These are phyloP conservation scores for Sclerotinia trifoliorum DNA, from an alignment of 2,329 filamentous ascomycete species.

Conservation along the genomic window DNA sequence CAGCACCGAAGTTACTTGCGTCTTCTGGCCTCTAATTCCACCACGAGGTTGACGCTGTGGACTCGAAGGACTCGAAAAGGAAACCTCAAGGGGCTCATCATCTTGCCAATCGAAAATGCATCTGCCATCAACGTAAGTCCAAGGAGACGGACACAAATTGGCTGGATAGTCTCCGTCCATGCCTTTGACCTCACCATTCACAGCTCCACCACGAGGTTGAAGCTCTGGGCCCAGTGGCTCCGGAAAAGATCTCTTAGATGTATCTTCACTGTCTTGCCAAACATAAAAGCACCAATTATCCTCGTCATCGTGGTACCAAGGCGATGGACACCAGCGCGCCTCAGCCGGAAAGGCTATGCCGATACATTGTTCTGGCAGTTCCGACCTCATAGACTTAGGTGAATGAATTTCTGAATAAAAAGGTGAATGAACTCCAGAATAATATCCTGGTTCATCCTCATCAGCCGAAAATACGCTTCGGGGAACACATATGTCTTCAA, in stretches of 20 bases:
- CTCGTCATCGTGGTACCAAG: not conserved
- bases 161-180: not conserved
- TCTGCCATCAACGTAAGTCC: not conserved
- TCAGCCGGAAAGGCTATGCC: not conserved
- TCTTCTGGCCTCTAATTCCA: not conserved
- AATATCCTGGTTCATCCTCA: not conserved
- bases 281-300: not conserved
- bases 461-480: not conserved
- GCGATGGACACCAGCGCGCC: not conserved
- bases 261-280: not conserved
- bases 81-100: not conserved
- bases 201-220: not conserved
- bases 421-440: not conserved
- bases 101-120: not conserved
- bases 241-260: not conserved
- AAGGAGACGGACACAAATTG: not conserved
- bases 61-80: not conserved
- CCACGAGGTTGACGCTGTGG: not conserved
- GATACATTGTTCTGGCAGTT: not conserved
- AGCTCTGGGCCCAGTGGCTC: no score
- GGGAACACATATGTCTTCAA: not conserved
- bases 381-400: not conserved
- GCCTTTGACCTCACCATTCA: not conserved
- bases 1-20: not conserved
- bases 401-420: not conserved